Evolutionary conservation across 2,329 filamentous ascomycete species (phyloP).

Genomic region (Fusarium liriodendri): DNA sequence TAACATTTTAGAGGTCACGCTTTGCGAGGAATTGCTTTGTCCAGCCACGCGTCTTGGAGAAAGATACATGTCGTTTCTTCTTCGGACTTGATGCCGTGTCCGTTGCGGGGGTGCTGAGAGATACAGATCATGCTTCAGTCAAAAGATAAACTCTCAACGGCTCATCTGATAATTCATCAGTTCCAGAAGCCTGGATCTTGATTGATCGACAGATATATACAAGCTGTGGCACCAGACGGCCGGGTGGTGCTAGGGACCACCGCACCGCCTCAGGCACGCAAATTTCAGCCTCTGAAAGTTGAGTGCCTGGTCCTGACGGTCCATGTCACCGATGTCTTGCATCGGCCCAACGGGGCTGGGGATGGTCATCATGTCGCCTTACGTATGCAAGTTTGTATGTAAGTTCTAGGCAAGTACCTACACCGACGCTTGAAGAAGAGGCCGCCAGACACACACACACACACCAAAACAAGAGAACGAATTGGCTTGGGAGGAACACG

Average conservation of each 20-base stretch:
- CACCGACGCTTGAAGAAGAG: not conserved
- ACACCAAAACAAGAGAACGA: not conserved
- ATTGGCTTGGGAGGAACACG: not conserved
- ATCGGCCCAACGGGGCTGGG: slow-evolving; percentile 28
- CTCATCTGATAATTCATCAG: not conserved
- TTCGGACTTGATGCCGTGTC: not conserved
- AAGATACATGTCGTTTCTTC: not conserved
- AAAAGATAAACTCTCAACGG: not conserved
- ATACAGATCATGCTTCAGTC: not conserved
- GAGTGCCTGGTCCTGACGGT: not conserved
- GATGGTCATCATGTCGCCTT: not conserved
- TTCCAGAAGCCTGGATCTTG: not conserved
- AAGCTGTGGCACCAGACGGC: not conserved
- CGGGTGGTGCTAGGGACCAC: not conserved
- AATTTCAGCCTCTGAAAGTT: not conserved
- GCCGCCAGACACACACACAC: not conserved
- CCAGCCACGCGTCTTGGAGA: not conserved
- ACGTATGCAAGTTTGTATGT: not conserved
- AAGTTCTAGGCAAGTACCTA: not conserved
- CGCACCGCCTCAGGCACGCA: not conserved
- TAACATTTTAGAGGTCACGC: not conserved
- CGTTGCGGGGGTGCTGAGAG: not conserved
- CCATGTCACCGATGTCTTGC: slow-evolving; percentile 27
- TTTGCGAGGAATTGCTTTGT: not conserved
- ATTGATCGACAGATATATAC: slow-evolving; percentile 1